These are phyloP conservation scores for Phaeosphaeriaceae sp. DNA, from an alignment of 2,329 filamentous ascomycete species.

Conservation along the genomic window DNA sequence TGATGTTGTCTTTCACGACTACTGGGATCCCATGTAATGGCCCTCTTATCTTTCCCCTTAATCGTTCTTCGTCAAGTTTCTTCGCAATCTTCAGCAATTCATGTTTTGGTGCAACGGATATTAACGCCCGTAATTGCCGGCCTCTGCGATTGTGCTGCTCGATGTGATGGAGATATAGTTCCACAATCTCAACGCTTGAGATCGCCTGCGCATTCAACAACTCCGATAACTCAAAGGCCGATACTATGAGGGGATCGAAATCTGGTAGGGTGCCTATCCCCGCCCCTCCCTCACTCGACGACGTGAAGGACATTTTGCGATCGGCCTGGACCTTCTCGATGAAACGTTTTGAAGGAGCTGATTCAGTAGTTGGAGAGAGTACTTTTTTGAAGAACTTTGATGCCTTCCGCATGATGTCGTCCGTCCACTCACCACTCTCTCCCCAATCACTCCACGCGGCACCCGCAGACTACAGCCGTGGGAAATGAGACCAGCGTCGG, in stretches of 20 bases:
- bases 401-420: conserved; percentile 26
- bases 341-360: conserved; percentile 24
- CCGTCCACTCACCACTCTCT: conserved; percentile 2
- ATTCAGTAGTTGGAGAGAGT: conserved; percentile 34
- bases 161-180: conserved; percentile 43
- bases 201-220: conserved; percentile 38
- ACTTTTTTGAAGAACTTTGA: conserved; percentile 37
- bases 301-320: conserved; percentile 37
- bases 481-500: conserved; percentile 5
- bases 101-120: conserved; percentile 48
- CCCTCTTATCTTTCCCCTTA: conserved; percentile 43
- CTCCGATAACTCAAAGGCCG: conserved; percentile 41
- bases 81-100: conserved; percentile 45
- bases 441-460: conserved; percentile 2
- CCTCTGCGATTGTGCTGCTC: conserved; percentile 45
- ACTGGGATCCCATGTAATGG: conserved; percentile 53
- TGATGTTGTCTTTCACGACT: conserved; percentile 52
- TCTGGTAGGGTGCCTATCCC: conserved; percentile 28
- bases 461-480: conserved; percentile 3
- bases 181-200: conserved; percentile 45
- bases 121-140: conserved; percentile 45
- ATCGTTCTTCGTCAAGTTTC: conserved; percentile 50
- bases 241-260: conserved; percentile 41
- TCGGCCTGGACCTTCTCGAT: conserved; percentile 23
- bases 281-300: conserved; percentile 25